Evolutionary conservation across 2,329 filamentous ascomycete species (phyloP), one percentile per base, ranked within the genome.

Genomic region (Talaromyces verruculosus): DNA sequence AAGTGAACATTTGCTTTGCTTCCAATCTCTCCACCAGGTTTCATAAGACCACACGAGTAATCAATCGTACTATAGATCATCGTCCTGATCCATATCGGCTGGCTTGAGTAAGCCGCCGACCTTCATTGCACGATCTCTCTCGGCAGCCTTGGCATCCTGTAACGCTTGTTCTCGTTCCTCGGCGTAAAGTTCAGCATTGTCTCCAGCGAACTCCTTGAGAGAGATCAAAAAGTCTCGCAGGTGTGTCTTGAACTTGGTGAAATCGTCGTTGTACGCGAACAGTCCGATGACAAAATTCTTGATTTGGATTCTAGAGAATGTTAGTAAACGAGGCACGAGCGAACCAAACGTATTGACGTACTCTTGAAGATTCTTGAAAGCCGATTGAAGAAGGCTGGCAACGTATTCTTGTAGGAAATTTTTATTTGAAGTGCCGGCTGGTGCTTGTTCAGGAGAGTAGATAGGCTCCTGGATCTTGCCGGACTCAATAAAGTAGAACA

Each of bases 221-320:
- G 93, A 96, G 73, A 99, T 96, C 71, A 99, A 83, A 87, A 99
- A 99, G 80, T 99, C 95, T 70, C 95, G 92, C 62, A 99, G 84
- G 74, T 96, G 93, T 64, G 97, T 88, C 78, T 97, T 96, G 89
- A 99, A 99, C 77, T 93, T 93, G 76, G 92, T 91, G 70, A 96
- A 89, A 74, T 96, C 91, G 65, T 90, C 91, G 77, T 97, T 98
- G 71, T 91, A 86, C 6, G 89, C 87, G 79, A 99, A 97, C 11
- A 99, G 82, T 11, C 92, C 92, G 72, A 96, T 89, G 61, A 98
- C 93, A 78, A 99, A 99, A 64, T 87, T 86, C 70, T 90, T 87
- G 72, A 98, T 95, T 87, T 99, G 95, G 25, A 86, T 84, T 71
- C 91, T 96, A 74, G 61, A 3, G 51, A 6, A 15, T 22, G 13